These are phyloP conservation scores for Apiotrichum laibachii DNA, from an alignment of 1,284 basidiomycete species.

Conservation along the genomic window DNA sequence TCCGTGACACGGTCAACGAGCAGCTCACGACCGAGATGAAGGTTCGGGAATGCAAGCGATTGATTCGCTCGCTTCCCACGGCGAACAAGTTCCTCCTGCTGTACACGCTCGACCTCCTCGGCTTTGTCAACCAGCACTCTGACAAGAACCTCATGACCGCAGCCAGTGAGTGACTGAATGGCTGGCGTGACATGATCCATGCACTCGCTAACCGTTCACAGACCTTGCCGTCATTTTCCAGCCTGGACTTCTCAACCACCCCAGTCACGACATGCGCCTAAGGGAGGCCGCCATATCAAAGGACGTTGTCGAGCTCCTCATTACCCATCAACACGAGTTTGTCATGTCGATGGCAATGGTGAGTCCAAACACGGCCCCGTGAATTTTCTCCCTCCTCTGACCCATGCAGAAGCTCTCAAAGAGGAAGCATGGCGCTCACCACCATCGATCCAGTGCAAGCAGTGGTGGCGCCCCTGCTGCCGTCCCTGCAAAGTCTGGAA, in stretches of 20 bases:
- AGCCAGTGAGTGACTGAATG: conserved; percentile 68
- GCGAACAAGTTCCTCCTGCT: conserved; percentile 91
- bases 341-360: conserved; percentile 45
- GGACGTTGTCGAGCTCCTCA: conserved; percentile 88
- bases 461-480: not conserved
- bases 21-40: conserved; percentile 59
- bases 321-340: conserved; percentile 56
- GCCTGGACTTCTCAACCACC: conserved; percentile 86
- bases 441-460: not conserved
- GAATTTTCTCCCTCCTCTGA: too few species aligned
- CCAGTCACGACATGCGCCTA: conserved; percentile 74
- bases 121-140: conserved; percentile 86
- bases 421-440: not conserved
- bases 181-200: conserved; percentile 4
- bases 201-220: conserved; percentile 40
- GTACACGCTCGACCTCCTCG: conserved; percentile 92
- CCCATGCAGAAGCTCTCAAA: not conserved
- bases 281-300: conserved; percentile 83
- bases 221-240: conserved; percentile 93
- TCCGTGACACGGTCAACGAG: conserved; percentile 63
- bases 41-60: conserved; percentile 72
- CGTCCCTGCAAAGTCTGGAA: not conserved
- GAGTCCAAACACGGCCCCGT: not conserved
- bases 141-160: conserved; percentile 96
- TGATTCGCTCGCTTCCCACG: conserved; percentile 80